A percentile compares a stretch with the other conserved stretches of the same genome.
phyloP scores from a whole-genome alignment of 768 basidiomycete species.

The Tricholomella constricta region DNA sequence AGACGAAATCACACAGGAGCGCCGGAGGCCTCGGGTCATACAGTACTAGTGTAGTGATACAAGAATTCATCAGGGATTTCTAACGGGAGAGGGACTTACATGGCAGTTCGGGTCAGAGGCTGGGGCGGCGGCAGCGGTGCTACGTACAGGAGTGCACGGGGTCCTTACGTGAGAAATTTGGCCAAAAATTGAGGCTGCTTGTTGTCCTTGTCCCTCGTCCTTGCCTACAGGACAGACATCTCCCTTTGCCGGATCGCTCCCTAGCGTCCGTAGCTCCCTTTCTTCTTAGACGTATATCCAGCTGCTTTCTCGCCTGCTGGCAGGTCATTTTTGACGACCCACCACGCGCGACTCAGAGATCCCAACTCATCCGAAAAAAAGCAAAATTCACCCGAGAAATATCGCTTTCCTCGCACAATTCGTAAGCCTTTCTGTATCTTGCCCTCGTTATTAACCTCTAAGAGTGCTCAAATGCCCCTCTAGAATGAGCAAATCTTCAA shows the following conservation, averaged over 20 bases:
- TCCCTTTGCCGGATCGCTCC: conserved; percentile 43
- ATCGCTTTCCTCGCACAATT: conserved; percentile 43
- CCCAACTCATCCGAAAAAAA: conserved; percentile 52
- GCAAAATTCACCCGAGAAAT: conserved; percentile 26
- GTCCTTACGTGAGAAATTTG: conserved; percentile 24
- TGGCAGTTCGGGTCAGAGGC: neutral
- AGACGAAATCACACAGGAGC: conserved; percentile 24
- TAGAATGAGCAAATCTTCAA: conserved; percentile 95
- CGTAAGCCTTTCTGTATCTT: conserved; percentile 34
- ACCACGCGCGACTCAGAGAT: conserved; percentile 61
- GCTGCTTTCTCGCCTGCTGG: conserved; percentile 82
- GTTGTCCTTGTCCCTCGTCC: conserved; percentile 44
- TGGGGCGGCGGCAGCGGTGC: neutral
- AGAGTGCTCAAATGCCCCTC: conserved; percentile 5
- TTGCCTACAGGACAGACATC: conserved; percentile 39
- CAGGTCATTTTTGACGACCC: conserved; percentile 88
- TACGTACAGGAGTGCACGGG: conserved; percentile 19
- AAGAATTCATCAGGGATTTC: neutral
- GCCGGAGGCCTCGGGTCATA: conserved; percentile 15
- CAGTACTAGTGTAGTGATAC: neutral
- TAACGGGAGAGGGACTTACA: neutral
- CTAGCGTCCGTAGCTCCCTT: conserved; percentile 42
- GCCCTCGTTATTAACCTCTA: conserved; percentile 2
- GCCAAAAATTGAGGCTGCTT: conserved; percentile 16
- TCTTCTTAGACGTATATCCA: conserved; percentile 51